Evolutionary conservation across 768 basidiomycete genomes (phyloP).

Genomic region (Naganishia antarctica): DNA sequence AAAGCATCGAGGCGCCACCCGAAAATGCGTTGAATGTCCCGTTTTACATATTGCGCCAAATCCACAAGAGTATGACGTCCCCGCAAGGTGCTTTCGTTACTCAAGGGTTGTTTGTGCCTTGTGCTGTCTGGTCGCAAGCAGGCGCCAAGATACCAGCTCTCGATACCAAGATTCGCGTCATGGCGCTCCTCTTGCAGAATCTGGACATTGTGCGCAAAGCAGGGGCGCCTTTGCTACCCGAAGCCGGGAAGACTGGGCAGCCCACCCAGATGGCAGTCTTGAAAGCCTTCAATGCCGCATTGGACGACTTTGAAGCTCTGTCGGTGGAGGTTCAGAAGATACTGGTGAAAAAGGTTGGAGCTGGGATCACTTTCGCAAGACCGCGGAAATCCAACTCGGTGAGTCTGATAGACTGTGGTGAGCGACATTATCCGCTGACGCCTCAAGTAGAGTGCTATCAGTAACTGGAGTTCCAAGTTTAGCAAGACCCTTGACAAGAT

Average conservation of each 20-base stretch:
- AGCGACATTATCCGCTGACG: neutral
- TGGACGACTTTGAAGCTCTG: slow-evolving; percentile 28
- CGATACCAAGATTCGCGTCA: slow-evolving; percentile 31
- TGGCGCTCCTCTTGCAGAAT: slow-evolving; percentile 24
- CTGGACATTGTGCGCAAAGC: neutral
- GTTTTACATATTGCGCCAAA: slow-evolving; percentile 26
- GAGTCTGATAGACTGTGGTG: neutral
- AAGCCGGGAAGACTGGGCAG: neutral
- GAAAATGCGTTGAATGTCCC: slow-evolving; percentile 1
- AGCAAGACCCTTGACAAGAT: slow-evolving; percentile 29
- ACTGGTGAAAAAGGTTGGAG: slow-evolving; percentile 28
- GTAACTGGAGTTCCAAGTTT: slow-evolving; percentile 26
- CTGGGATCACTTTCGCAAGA: slow-evolving; percentile 15
- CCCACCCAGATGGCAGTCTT: neutral
- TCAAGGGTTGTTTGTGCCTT: slow-evolving; percentile 24
- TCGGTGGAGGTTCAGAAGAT: slow-evolving; percentile 27
- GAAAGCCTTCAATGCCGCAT: slow-evolving; percentile 7
- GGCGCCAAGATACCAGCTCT: slow-evolving; percentile 26
- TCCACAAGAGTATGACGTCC: slow-evolving; percentile 23
- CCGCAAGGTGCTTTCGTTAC: slow-evolving; percentile 28
- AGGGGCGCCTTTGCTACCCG: neutral
- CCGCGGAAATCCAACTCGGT: slow-evolving; percentile 25
- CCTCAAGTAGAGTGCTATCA: slow-evolving; percentile 13
- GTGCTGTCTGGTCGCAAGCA: slow-evolving; percentile 24
- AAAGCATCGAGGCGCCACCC: slow-evolving; percentile 3